Evolutionary conservation across 345 rosid genomes (phyloP).

Genomic region (Sisymbrium irio): DNA sequence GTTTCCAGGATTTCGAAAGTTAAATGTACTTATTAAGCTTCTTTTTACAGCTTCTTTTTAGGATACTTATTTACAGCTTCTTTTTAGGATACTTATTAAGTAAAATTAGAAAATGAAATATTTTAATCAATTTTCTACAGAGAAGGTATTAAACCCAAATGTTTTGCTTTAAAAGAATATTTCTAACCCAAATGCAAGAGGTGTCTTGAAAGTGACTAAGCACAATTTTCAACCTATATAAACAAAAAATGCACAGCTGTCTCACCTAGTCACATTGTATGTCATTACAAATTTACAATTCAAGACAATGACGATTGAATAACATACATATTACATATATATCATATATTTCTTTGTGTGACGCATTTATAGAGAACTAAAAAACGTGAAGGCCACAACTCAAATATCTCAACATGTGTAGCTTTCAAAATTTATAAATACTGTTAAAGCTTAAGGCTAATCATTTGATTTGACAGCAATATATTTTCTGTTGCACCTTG

Average conservation of each 20-base stretch:
- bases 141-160: too few relatives aligned
- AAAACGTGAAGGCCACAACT: slow-evolving; percentile 35
- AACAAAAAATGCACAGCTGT: slow-evolving; percentile 28
- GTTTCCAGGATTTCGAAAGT: too few relatives aligned
- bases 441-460: slow-evolving; percentile 5
- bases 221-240: slow-evolving; percentile 25
- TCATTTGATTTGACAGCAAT: slow-evolving; percentile 31
- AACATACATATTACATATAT: not conserved
- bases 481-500: not conserved
- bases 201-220: slow-evolving; percentile 34
- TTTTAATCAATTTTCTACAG: too few relatives aligned
- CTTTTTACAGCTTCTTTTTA: not conserved
- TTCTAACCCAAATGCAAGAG: slow-evolving; percentile 10
- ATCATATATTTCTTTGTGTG: not conserved
- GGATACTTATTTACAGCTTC: not conserved
- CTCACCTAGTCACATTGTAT: slow-evolving; percentile 21
- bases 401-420: slow-evolving; percentile 1
- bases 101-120: not conserved
- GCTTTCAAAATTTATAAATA: slow-evolving; percentile 11
- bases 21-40: too few relatives aligned
- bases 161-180: too few relatives aligned
- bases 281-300: slow-evolving; percentile 17
- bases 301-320: slow-evolving; percentile 30
- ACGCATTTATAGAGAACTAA: not conserved
- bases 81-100: too few relatives aligned